These are phyloP conservation scores for Lepiota venenata DNA, from an alignment of 768 basidiomycete genomes.

Conservation along the genomic window DNA sequence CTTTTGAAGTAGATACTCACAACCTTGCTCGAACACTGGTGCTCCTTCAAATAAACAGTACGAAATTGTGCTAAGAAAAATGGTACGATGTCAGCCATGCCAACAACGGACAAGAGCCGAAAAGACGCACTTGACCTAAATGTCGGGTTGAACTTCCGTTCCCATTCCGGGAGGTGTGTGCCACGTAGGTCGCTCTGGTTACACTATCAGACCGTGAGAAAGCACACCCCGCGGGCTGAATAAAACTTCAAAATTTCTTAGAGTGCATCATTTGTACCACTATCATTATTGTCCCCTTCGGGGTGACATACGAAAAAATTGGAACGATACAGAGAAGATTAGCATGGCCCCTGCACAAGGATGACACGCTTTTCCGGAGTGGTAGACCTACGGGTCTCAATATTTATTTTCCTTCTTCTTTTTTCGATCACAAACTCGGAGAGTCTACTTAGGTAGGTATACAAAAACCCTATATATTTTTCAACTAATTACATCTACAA, in stretches of 20 bases:
- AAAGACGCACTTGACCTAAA: no score
- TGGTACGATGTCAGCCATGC: not conserved
- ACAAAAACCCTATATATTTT: no score
- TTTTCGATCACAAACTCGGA: no score
- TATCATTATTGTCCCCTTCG: not conserved
- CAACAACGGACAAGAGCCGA: not conserved
- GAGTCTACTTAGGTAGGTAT: no score
- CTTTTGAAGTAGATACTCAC: no score
- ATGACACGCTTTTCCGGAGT: slow-evolving; percentile 99
- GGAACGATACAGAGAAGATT: slow-evolving; percentile 99
- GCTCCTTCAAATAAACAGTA: no score
- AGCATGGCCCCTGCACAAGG: slow-evolving; percentile 99
- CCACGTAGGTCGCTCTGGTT: no score
- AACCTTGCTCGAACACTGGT: no score
- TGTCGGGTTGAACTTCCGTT: no score
- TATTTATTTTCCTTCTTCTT: slow-evolving; percentile 38
- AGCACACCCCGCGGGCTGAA: not conserved
- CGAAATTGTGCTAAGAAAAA: not conserved
- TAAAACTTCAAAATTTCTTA: not conserved
- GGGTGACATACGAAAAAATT: slow-evolving; percentile 76
- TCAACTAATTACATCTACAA: not conserved
- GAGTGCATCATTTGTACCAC: not conserved
- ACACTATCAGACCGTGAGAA: no score
- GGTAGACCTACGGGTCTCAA: slow-evolving; percentile 65
- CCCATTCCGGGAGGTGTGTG: not conserved